Evolutionary conservation across 1,284 basidiomycete genomes (phyloP).

Genomic region (Sporisorium iseilematis-ciliati): DNA sequence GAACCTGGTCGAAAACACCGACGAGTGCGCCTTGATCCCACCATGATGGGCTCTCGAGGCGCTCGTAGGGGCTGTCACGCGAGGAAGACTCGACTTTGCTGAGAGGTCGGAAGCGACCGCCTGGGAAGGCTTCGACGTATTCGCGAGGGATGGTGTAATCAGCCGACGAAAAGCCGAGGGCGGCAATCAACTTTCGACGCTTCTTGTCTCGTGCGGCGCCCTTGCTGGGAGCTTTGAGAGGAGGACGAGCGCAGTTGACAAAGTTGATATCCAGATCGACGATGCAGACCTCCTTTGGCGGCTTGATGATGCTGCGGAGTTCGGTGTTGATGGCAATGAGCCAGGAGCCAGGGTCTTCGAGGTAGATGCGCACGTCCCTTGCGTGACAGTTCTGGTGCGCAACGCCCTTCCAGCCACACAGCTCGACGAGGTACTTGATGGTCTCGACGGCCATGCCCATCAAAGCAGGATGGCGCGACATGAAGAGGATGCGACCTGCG

Average conservation of each 20-base stretch:
- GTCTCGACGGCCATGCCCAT: slow-evolving; percentile 89
- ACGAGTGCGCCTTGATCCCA: slow-evolving; percentile 91
- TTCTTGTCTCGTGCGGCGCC: slow-evolving; percentile 87
- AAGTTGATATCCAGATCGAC: slow-evolving; percentile 95
- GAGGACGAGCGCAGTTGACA: slow-evolving; percentile 82
- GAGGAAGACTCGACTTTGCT: slow-evolving; percentile 80
- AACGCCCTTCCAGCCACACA: slow-evolving; percentile 93
- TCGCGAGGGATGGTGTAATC: slow-evolving; percentile 73
- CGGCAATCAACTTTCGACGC: slow-evolving; percentile 76
- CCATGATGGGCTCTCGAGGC: slow-evolving; percentile 87
- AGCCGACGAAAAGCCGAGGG: slow-evolving; percentile 52
- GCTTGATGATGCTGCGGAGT: slow-evolving; percentile 80
- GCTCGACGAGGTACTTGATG: slow-evolving; percentile 89
- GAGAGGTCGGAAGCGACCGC: slow-evolving; percentile 75
- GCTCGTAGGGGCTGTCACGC: slow-evolving; percentile 84
- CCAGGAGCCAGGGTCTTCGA: slow-evolving; percentile 80
- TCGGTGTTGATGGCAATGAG: slow-evolving; percentile 91
- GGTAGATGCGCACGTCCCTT: slow-evolving; percentile 86
- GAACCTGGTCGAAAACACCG: slow-evolving; percentile 85
- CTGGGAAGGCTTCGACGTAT: slow-evolving; percentile 94
- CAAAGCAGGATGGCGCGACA: slow-evolving; percentile 89
- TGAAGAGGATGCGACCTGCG: slow-evolving; percentile 89
- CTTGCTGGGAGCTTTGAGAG: slow-evolving; percentile 81
- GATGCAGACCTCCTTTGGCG: slow-evolving; percentile 82
- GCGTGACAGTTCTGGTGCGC: slow-evolving; percentile 75